Conservation (phyloP, 345 rosid species). For the Nephelium lappaceum region DNA sequence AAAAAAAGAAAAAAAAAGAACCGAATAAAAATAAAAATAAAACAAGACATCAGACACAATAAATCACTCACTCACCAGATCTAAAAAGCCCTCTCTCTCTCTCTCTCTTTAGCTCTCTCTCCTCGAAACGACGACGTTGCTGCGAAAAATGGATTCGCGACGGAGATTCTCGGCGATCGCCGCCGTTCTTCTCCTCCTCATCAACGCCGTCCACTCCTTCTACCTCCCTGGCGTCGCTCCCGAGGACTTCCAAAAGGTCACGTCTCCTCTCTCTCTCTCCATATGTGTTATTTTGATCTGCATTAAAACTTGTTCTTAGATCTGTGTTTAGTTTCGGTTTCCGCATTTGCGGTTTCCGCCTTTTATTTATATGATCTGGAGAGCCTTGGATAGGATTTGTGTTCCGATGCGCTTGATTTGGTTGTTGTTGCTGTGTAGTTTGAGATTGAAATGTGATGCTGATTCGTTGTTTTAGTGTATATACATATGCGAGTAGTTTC, state of each 20-base stretch:
- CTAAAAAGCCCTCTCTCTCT: conserved; percentile 4
- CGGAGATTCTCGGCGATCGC: conserved; percentile 33
- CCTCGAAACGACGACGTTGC: not conserved
- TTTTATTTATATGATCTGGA: not conserved
- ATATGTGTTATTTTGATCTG: not conserved
- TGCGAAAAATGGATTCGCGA: conserved; percentile 43
- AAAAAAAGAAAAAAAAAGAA: not conserved
- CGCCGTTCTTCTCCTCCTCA: conserved; percentile 32
- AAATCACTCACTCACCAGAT: conserved; percentile 24
- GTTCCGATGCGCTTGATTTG: not conserved
- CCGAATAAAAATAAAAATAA: not conserved
- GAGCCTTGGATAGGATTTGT: not conserved
- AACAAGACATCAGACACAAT: not conserved
- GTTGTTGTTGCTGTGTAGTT: not conserved
- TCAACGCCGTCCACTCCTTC: conserved; percentile 71
- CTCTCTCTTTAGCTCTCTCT: conserved; percentile 10
- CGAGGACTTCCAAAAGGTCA: conserved; percentile 82
- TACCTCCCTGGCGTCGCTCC: conserved; percentile 99
- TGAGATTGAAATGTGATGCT: not conserved
- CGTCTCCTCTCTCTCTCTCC: not conserved
- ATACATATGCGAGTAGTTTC: not conserved
- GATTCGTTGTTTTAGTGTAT: not conserved
- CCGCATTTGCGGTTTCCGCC: not conserved
- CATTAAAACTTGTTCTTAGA: not conserved
- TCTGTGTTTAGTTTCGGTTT: not conserved